Evolutionary conservation across 2,329 filamentous ascomycete species (phyloP).

Genomic region (Stachybotrys chartarum): DNA sequence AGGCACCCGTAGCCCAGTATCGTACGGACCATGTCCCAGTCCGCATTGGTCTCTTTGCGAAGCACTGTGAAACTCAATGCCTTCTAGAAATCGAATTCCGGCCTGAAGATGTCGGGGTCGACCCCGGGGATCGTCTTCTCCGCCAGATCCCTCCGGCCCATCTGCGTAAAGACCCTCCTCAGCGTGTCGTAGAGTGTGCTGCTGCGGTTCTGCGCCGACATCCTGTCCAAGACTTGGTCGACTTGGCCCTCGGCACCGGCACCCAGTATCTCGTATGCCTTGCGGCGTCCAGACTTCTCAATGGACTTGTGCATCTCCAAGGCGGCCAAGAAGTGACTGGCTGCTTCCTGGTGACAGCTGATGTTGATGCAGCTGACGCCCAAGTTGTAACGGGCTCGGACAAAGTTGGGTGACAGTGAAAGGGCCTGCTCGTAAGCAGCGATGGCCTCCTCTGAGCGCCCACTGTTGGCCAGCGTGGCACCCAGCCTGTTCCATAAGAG

Average conservation of each 20-base stretch:
- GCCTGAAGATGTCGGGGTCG: constrained; percentile 81
- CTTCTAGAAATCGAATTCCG: constrained; percentile 75
- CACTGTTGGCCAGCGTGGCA: constrained; percentile 90
- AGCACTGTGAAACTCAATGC: background rate
- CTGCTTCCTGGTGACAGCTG: constrained; percentile 87
- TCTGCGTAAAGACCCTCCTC: constrained; percentile 89
- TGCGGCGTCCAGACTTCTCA: constrained; percentile 75
- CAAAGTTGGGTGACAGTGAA: constrained; percentile 87
- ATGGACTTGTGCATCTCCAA: constrained; percentile 94
- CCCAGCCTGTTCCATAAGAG: constrained; percentile 96
- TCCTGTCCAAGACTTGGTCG: constrained; percentile 73
- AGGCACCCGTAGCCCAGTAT: no score
- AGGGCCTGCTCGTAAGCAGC: constrained; percentile 92
- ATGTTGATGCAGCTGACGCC: constrained; percentile 97
- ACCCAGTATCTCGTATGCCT: constrained; percentile 75
- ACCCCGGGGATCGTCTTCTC: constrained; percentile 85
- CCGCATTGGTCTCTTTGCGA: no score
- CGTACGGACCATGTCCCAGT: no score
- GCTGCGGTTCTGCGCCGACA: constrained; percentile 92
- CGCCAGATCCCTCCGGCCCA: constrained; percentile 81
- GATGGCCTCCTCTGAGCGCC: constrained; percentile 90
- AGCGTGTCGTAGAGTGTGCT: constrained; percentile 96
- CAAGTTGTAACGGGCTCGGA: constrained; percentile 92
- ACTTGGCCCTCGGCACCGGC: constrained; percentile 31
- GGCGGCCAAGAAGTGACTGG: constrained; percentile 84